Base-by-base conservation (phyloP, 345 rosid genomes). In the Mangifera indica region DNA sequence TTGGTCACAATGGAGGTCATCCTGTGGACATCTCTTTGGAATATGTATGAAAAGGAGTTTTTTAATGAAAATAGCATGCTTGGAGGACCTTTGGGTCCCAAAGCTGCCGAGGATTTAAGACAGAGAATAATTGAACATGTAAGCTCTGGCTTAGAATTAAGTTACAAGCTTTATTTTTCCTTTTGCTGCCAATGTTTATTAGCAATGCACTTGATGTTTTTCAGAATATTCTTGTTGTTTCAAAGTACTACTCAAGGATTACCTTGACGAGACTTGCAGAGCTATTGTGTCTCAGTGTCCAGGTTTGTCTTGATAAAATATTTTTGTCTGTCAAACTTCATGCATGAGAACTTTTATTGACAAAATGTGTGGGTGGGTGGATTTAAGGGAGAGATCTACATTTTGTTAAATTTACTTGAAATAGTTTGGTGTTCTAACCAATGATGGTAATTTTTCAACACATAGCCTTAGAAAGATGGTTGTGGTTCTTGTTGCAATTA, bases 161-260 rank as follows among this genome's bases (percentile, higher is more conserved):
- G 45, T 60, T 7, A 34, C 40, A 32, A 45, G 61, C 58, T 62
- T 24, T 15, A 45, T 12, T 8, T 70, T 67, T 78, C 51, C 72
- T 55, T 55, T 13, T 5, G 46, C 59, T 51, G 24, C 87, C 51
- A 22, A 17, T 70, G 46, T 18, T 67, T n/a, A 55, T 29, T 71
- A 22, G 15, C 57, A n/a, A 71, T 18, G 14, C 53, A 20, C 13
- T 69, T 70, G 12, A 26, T 74, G 26, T 53, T 79, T 80, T 84
- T 72, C 98, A 96, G 99, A 93, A 96, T 81, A 96, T 96, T 64
- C 91, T 96, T 37, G 98, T 96, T 59, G 97, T 96, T 72, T 93
- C 99, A 0, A 96, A 87, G 87, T 96, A 93, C 63, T 96, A 96
- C 86, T 81, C 97, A 0, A 90, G 96, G 80, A 91, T 96, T 75